Evolutionary conservation across 1,284 basidiomycete genomes (phyloP), one percentile per base, ranked within the genome.

Genomic region (Rhodotorula sp.): DNA sequence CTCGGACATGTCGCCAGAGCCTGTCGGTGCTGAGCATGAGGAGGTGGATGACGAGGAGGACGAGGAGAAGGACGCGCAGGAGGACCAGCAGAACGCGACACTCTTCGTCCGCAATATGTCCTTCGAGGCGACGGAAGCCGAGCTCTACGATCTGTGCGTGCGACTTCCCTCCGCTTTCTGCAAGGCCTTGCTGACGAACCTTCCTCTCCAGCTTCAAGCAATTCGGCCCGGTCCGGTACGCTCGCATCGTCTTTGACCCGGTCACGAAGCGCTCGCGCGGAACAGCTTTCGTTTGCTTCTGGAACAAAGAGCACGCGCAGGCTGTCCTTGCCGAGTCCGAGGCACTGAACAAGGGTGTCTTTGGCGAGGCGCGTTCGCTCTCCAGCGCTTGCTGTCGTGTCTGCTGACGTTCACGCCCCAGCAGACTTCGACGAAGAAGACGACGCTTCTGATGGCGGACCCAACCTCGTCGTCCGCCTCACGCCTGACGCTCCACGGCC

Each of bases 261-360:
- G 86, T 85, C 1, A 92, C 90, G 1, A 91, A 89, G 27, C 88
- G 93, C 59, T 92, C 94, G 44, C 85, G 92, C 58, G 96, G 96
- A 15, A 97, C 94, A 0, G 96, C 93, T 0, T 99, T 99, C 79
- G 93, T 90, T 0, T 98, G 94, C 80, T 98, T 96, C 82, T 98
- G 95, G 95, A 93, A 95, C 73, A 87, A 86, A 72, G 90, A 89
- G 70, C 90, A 95, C 72, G 95, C 94, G 7, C 90, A 95, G 76
- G 88, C 88, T 67, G 92, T 88, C 6, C 85, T 98, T 46, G 85
- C 87, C 62, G 90, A 93, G 78, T 90, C 92, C 58, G 88, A 91
- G 51, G 68, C 64, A 7, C 83, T 89, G 8, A 68, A 61, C 52
- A 66, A 60, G 29, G 57, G 74, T 24, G 57, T 70, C 49, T 69